Evolutionary conservation across 768 basidiomycete species (phyloP).

Genomic region (Mycena pura): DNA sequence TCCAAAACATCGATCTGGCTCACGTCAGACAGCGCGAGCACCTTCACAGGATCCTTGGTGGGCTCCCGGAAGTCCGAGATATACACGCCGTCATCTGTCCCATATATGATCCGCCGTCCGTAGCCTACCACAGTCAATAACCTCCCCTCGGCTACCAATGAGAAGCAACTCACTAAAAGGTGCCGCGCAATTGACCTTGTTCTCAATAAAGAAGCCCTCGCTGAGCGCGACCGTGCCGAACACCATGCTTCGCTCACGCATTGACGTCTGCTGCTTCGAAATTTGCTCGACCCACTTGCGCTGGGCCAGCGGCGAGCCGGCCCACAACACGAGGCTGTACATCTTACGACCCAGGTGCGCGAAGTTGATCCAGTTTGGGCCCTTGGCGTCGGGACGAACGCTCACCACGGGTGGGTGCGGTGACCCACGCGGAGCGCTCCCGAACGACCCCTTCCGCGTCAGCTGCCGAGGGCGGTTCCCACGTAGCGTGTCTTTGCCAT

Average conservation of each 20-base stretch:
- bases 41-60: slow-evolving; percentile 85
- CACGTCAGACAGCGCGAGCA: slow-evolving; percentile 87
- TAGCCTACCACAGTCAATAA: slow-evolving; percentile 56
- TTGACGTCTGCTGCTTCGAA: slow-evolving; percentile 82
- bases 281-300: slow-evolving; percentile 96
- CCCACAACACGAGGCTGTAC: slow-evolving; percentile 92
- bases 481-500: slow-evolving; percentile 41
- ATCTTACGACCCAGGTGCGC: slow-evolving; percentile 92
- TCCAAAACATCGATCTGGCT: slow-evolving; percentile 96
- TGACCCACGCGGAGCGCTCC: slow-evolving; percentile 18
- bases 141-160: slow-evolving; percentile 4
- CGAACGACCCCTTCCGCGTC: slow-evolving; percentile 24
- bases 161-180: slow-evolving; percentile 71
- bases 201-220: slow-evolving; percentile 88
- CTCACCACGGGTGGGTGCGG: slow-evolving; percentile 50
- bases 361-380: slow-evolving; percentile 92
- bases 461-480: slow-evolving; percentile 47
- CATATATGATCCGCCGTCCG: slow-evolving; percentile 89
- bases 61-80: slow-evolving; percentile 84
- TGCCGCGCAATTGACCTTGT: slow-evolving; percentile 93
- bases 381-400: slow-evolving; percentile 70
- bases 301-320: slow-evolving; percentile 81
- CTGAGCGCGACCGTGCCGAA: slow-evolving; percentile 88
- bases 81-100: slow-evolving; percentile 98
- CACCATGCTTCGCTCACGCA: slow-evolving; percentile 84